A percentile compares a stretch with the other conserved stretches of the same genome.
Evolutionary conservation across 495 filamentous ascomycete species (phyloP).

Genomic region (Tetracladium marchalianum): DNA sequence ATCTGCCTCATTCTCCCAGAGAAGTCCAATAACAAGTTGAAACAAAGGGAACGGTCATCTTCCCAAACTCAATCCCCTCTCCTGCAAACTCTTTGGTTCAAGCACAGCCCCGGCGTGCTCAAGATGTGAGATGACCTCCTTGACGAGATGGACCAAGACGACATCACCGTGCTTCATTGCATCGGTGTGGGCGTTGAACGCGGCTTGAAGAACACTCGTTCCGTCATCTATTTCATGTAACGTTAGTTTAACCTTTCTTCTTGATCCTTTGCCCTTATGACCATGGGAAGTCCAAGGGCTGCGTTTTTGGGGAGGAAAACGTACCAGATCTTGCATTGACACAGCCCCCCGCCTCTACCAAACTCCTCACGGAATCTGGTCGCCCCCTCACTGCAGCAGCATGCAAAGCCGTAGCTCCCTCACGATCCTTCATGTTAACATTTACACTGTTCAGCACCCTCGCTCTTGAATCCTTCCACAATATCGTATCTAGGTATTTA

Average conservation of each 20-base stretch:
- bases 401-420: slow-evolving; percentile 10
- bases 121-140: slow-evolving; percentile 13
- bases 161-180: neutral
- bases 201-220: slow-evolving; percentile 10
- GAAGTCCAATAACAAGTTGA: no score
- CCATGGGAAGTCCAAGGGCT: neutral
- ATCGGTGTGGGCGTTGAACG: slow-evolving; percentile 2
- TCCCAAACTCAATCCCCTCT: neutral
- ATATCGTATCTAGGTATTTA: slow-evolving; percentile 13
- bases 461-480: slow-evolving; percentile 8
- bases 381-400: slow-evolving; percentile 8
- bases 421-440: slow-evolving; percentile 12
- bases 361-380: slow-evolving; percentile 13
- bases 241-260: neutral
- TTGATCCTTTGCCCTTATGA: no score
- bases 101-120: slow-evolving; percentile 11
- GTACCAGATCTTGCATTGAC: slow-evolving; percentile 14
- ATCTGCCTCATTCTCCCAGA: no score
- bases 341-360: slow-evolving; percentile 15
- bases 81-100: slow-evolving; percentile 7
- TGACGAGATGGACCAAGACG: slow-evolving; percentile 3
- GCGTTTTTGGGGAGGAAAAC: neutral
- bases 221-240: neutral
- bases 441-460: slow-evolving; percentile 7
- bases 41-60: no score